phyloP scores from a whole-genome alignment of 164 flowering plant genomes.

The Nymphaea thermarum region DNA sequence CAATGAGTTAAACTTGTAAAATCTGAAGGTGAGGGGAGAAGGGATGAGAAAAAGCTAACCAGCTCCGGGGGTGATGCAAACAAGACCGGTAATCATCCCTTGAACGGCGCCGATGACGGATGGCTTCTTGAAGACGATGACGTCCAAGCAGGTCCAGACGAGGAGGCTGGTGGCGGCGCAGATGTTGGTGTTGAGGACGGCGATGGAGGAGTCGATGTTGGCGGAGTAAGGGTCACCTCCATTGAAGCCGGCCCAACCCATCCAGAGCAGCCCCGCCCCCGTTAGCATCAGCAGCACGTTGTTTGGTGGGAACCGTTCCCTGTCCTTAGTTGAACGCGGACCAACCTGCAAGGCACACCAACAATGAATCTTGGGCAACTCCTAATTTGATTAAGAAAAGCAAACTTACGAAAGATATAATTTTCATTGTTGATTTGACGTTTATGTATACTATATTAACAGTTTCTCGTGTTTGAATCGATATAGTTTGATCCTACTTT shows the following conservation, averaged over 20 bases:
- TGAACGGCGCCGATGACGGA: slow-evolving; percentile 17
- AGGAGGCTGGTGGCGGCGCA: slow-evolving; percentile 14
- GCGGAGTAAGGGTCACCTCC: slow-evolving; percentile 15
- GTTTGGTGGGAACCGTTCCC: slow-evolving; percentile 15
- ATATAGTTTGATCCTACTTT: too few relatives aligned
- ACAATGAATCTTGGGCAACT: too few relatives aligned
- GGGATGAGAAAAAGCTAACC: slow-evolving; percentile 3
- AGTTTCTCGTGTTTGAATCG: too few relatives aligned
- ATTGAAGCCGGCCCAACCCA: slow-evolving; percentile 18
- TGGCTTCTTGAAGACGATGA: slow-evolving; percentile 14
- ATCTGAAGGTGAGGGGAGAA: neutral
- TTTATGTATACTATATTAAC: too few relatives aligned
- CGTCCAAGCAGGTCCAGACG: slow-evolving; percentile 10
- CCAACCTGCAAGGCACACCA: slow-evolving; percentile 6
- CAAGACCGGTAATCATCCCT: slow-evolving; percentile 16
- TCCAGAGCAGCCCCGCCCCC: slow-evolving; percentile 14
- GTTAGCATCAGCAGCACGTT: slow-evolving; percentile 12
- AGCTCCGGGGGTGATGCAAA: slow-evolving; percentile 16
- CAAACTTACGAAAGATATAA: too few relatives aligned
- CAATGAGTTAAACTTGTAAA: neutral
- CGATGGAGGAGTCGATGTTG: slow-evolving; percentile 13
- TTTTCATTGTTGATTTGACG: too few relatives aligned
- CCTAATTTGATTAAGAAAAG: too few relatives aligned
- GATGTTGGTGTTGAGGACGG: slow-evolving; percentile 10
- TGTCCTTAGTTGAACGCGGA: slow-evolving; percentile 10